Evolutionary conservation across 257 asterid genomes (phyloP).

Genomic region (Penstemon barbatus): DNA sequence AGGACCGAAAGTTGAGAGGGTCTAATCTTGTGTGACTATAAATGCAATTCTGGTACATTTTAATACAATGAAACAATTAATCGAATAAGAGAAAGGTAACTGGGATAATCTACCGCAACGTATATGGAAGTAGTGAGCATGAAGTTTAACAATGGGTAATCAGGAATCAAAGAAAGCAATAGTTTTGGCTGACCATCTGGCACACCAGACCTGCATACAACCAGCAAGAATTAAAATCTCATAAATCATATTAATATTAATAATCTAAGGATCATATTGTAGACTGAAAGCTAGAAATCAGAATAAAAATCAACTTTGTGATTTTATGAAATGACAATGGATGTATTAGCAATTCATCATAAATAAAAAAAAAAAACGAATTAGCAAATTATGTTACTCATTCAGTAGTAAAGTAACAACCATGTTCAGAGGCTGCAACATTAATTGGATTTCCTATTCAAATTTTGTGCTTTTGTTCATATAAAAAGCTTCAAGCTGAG

Average conservation of each 20-base stretch:
- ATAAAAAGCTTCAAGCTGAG: background rate
- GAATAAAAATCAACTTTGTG: background rate
- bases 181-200: slow-evolving; percentile 87
- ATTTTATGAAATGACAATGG: background rate
- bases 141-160: slow-evolving; percentile 74
- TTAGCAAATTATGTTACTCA: background rate
- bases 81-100: slow-evolving; percentile 2
- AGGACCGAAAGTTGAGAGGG: too few relatives aligned
- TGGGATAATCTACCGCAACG: slow-evolving; percentile 48
- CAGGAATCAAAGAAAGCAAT: slow-evolving; percentile 71
- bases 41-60: background rate
- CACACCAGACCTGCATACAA: slow-evolving; percentile 67
- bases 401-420: background rate
- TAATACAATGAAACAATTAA: slow-evolving; percentile 2
- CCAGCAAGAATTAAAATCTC: slow-evolving; percentile 2
- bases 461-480: background rate
- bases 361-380: background rate
- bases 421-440: background rate
- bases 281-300: slow-evolving; percentile 8
- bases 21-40: too few relatives aligned
- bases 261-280: background rate
- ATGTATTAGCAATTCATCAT: too few relatives aligned
- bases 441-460: background rate
- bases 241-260: background rate
- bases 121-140: slow-evolving; percentile 80